Conservation (phyloP, 306 rosid genomes). For the Trifolium subterraneum region DNA sequence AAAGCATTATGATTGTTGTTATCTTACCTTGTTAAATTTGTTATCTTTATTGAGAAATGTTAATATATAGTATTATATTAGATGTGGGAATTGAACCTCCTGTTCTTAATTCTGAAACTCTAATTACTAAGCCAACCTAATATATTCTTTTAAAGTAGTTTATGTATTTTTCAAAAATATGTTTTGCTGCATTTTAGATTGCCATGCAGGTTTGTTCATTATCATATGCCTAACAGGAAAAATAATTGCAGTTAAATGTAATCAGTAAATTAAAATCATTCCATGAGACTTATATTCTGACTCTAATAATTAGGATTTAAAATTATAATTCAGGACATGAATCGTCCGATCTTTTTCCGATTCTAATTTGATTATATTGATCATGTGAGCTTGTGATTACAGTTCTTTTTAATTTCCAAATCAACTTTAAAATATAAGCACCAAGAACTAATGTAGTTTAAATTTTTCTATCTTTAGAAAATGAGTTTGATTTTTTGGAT, state of each 20-base stretch:
- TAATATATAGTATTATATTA: neutral
- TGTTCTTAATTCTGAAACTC: neutral
- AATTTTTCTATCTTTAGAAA: neutral
- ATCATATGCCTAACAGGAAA: too few species aligned
- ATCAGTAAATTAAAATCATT: too few species aligned
- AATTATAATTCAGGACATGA: neutral
- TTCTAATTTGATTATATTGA: neutral
- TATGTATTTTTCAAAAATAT: neutral
- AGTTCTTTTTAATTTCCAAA: neutral
- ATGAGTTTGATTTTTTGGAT: neutral
- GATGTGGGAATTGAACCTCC: neutral
- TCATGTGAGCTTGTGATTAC: neutral
- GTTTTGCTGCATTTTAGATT: neutral
- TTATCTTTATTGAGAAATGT: neutral
- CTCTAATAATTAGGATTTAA: neutral
- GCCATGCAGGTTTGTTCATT: neutral
- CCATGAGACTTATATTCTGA: too few species aligned
- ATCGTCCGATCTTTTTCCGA: neutral
- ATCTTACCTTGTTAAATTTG: constrained; percentile 21
- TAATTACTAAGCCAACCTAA: neutral
- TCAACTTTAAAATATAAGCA: neutral
- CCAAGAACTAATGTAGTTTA: neutral
- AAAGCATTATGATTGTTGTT: constrained; percentile 17
- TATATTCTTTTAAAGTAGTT: too few species aligned
- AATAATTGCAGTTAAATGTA: too few species aligned